Percentiles rank a stretch among this genome's conserved stretches.
phyloP scores from a whole-genome alignment of 78 protist genomes.

The Chrysochromulina parva region DNA sequence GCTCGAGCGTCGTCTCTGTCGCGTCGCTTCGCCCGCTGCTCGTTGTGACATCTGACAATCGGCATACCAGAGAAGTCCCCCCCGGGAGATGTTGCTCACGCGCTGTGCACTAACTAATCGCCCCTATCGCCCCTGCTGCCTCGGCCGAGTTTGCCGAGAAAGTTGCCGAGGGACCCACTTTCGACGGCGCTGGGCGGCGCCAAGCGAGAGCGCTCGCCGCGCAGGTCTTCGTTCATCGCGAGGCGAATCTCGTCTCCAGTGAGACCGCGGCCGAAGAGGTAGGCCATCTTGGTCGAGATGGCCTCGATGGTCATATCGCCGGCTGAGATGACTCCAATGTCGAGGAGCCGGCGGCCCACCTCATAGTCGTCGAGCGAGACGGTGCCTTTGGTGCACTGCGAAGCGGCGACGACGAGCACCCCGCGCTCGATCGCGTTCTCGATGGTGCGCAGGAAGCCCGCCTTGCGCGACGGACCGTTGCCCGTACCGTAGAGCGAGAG shows the following conservation, averaged over 20 bases:
- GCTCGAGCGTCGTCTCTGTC: too few species aligned
- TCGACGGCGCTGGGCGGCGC: too few species aligned
- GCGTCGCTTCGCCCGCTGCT: too few species aligned
- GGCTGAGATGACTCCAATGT: conserved; percentile 61
- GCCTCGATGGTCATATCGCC: conserved; percentile 92
- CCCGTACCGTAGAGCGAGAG: conserved; percentile 66
- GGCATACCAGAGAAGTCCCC: too few species aligned
- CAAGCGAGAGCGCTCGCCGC: neutral
- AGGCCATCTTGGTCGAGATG: conserved; percentile 79
- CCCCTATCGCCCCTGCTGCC: neutral
- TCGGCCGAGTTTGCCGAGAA: neutral
- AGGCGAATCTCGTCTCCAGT: neutral
- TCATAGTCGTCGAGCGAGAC: conserved; percentile 36
- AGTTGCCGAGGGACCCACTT: too few species aligned
- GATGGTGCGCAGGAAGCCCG: conserved; percentile 37
- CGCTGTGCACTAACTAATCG: too few species aligned
- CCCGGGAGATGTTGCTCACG: too few species aligned
- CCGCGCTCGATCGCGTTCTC: conserved; percentile 35
- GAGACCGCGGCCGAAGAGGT: conserved; percentile 46
- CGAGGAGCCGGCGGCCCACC: neutral
- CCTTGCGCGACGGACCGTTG: conserved; percentile 69
- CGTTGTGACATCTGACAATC: too few species aligned
- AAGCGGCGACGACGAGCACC: conserved; percentile 58
- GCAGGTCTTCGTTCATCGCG: neutral
- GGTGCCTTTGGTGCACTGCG: conserved; percentile 56